Evolutionary conservation across 352 stramenopile genomes (phyloP), one percentile per base, ranked within the genome.

Genomic region (Globisporangium solare): DNA sequence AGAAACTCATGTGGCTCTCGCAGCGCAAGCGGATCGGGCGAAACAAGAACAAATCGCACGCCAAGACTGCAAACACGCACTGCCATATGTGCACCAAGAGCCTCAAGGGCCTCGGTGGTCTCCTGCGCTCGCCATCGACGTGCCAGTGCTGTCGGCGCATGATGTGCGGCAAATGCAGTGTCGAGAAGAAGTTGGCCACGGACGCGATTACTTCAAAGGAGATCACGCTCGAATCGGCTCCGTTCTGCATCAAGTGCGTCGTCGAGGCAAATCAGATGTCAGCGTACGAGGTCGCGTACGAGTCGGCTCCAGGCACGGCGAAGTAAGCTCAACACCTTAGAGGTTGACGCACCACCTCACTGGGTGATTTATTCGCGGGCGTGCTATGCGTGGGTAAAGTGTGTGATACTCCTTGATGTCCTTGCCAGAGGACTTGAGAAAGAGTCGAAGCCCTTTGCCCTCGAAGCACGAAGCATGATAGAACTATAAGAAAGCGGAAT

Each of bases 201-300:
- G 57, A 58, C n/a, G 67, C 27, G 27, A 35, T 74, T 12, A 68
- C 67, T 8, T 67, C 41, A 27, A 67, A 76, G 6, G 66, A 66
- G 31, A 60, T 79, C 39, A 43, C 39, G 42, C 54, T 67, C 41
- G 74, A 76, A 54, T 61, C 51, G 6, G 61, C 76, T 60, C 58
- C 74, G 11, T 79, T 79, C 49, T 79, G 71, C 56, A 62, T 79
- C 12, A 61, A 79, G 42, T 79, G 71, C 51, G 56, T 79, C 3
- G 41, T 76, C 17, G 65, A 79, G 24, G 71, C 67, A 5, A 75
- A 74, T 32, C 59, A 74, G 13, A 20, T 73, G 10, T 64, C 65
- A 13, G 67, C 71, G n/a, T 56, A 54, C 39, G 52, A 68, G 43
- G 65, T 76, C 27, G 66, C 66, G 39, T 65, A 51, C 45, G 67